Evolutionary conservation across 371 early-diverging fungal species (phyloP).

Genomic region (Mucor irregularis): DNA sequence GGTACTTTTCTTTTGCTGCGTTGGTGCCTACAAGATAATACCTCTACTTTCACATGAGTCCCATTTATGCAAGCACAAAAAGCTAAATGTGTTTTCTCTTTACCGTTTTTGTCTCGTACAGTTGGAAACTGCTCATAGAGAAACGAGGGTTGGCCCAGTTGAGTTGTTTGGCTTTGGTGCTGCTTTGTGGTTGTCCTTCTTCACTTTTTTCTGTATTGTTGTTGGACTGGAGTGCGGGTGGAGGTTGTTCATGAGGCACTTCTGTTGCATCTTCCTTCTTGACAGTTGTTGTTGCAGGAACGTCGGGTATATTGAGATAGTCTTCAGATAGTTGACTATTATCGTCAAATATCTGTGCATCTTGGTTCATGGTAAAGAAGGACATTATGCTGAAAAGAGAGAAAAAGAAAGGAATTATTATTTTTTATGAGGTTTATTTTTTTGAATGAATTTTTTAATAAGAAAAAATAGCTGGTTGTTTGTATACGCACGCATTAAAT

Average conservation of each 20-base stretch:
- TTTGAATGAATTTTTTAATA: too few species aligned
- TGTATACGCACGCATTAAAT: too few species aligned
- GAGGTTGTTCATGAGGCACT: background rate
- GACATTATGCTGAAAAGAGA: slow-evolving; percentile 2
- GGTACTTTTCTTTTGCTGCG: slow-evolving; percentile 69
- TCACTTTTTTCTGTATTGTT: too few species aligned
- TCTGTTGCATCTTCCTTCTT: background rate
- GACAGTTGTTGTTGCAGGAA: background rate
- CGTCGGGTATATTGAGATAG: too few species aligned
- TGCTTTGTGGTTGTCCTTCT: too few species aligned
- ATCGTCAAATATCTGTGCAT: slow-evolving; percentile 32
- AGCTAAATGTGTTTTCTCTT: background rate
- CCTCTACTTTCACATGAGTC: too few species aligned
- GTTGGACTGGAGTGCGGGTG: too few species aligned
- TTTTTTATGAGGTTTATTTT: too few species aligned
- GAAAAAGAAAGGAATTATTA: background rate
- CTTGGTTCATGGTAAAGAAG: slow-evolving; percentile 29
- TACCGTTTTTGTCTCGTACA: slow-evolving; percentile 86
- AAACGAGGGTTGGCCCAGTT: slow-evolving; percentile 38
- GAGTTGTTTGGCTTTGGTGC: too few species aligned
- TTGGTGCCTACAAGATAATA: slow-evolving; percentile 86
- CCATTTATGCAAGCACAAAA: background rate
- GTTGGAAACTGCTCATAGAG: slow-evolving; percentile 64
- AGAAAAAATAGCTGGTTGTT: too few species aligned
- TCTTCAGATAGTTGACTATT: slow-evolving; percentile 5